phyloP scores from a whole-genome alignment of 73 alveolate species.

The Breviolum minutum region DNA sequence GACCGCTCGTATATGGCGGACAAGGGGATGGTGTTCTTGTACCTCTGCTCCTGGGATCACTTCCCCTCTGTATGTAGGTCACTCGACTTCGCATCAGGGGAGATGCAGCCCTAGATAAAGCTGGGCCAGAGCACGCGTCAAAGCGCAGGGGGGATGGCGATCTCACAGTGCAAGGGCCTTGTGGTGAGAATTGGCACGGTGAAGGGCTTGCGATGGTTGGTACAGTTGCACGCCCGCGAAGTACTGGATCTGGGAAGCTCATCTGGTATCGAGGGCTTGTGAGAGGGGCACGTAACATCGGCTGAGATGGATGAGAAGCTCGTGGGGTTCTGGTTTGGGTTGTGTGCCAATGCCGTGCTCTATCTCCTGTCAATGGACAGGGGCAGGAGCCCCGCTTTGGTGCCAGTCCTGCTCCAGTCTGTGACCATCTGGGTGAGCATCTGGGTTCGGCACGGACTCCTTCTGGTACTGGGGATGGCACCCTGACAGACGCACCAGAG shows the following conservation, averaged over 20 bases:
- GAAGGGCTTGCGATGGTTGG: background rate
- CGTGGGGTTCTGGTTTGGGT: background rate
- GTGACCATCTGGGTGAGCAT: background rate
- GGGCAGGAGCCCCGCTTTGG: slow-evolving; percentile 54
- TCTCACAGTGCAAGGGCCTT: background rate
- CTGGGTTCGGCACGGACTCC: slow-evolving; percentile 31
- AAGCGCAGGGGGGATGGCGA: slow-evolving; percentile 26
- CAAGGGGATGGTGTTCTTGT: slow-evolving; percentile 35
- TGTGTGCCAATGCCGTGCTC: background rate
- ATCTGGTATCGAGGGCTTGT: background rate
- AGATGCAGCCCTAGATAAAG: background rate
- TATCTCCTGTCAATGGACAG: background rate
- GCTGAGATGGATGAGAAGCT: slow-evolving; percentile 8
- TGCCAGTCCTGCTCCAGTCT: background rate
- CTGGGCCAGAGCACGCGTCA: background rate
- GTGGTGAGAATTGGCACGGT: slow-evolving; percentile 47
- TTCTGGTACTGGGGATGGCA: slow-evolving; percentile 40
- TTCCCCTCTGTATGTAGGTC: background rate
- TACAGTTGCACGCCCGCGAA: slow-evolving; percentile 27
- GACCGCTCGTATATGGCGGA: background rate
- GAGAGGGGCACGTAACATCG: background rate
- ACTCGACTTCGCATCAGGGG: background rate
- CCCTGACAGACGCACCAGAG: slow-evolving; percentile 26
- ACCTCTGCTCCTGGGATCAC: background rate
- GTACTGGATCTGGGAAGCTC: background rate